Evolutionary conservation across 306 rosid genomes (phyloP).

Genomic region (Rosa chinensis): DNA sequence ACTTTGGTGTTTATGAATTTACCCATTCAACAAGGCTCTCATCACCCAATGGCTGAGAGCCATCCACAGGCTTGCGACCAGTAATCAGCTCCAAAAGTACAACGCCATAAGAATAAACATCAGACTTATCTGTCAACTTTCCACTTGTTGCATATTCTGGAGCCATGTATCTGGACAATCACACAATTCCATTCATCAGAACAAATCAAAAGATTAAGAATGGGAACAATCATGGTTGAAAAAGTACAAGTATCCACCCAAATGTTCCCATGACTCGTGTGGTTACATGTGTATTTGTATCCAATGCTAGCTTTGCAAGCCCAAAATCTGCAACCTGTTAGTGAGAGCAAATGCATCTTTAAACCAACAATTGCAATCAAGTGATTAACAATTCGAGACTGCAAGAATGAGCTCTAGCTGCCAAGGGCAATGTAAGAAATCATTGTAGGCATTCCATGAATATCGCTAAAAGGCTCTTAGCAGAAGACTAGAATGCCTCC

Average conservation of each 20-base stretch:
- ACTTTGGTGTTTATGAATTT: slow-evolving; percentile 20
- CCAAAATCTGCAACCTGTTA: slow-evolving; percentile 97
- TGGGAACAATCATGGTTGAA: not conserved
- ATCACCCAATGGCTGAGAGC: slow-evolving; percentile 92
- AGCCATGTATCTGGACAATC: slow-evolving; percentile 82
- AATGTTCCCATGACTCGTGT: slow-evolving; percentile 99
- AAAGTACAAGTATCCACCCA: slow-evolving; percentile 55
- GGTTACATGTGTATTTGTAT: slow-evolving; percentile 85
- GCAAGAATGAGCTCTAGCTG: slow-evolving; percentile 4
- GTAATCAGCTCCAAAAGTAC: slow-evolving; percentile 95
- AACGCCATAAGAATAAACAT: slow-evolving; percentile 92
- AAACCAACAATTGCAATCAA: slow-evolving; percentile 19
- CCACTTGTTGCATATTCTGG: slow-evolving; percentile 99
- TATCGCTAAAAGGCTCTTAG: not conserved
- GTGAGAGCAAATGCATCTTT: slow-evolving; percentile 27
- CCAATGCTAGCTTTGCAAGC: slow-evolving; percentile 89
- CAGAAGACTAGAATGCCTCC: not conserved
- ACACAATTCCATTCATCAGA: slow-evolving; percentile 36
- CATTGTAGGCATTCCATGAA: not conserved
- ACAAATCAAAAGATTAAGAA: slow-evolving; percentile 6
- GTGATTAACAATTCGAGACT: not conserved
- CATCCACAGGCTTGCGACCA: slow-evolving; percentile 92
- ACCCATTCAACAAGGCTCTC: slow-evolving; percentile 99
- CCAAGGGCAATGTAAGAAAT: not conserved
- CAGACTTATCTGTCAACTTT: slow-evolving; percentile 92